Evolutionary conservation across 257 asterid species (phyloP), one percentile per base, ranked within the genome.

Genomic region (Cordia subcordata): DNA sequence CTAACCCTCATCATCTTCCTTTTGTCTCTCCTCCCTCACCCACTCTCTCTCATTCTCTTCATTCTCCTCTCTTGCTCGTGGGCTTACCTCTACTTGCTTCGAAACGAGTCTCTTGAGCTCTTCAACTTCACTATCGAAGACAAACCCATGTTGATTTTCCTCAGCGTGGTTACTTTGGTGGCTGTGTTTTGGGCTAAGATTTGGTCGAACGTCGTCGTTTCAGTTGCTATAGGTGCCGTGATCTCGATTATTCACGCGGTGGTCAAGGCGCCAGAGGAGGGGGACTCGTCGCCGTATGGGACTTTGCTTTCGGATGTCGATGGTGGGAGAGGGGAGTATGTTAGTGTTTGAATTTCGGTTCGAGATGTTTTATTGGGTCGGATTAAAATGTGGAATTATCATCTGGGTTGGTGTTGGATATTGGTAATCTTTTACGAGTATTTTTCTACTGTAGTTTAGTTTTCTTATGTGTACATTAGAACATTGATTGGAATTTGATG

Each of bases 201-300:
- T 49, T 89, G 99, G 99, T 37, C 27, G 53, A 93, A 70, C 58
- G 63, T 89, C 20, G 53, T 83, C 17, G 61, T 83, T 16, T 70
- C 91, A 11, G 18, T 77, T 60, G 68, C 66, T 3, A 46, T 85
- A 23, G 97, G 96, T 5, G 82, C 64, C 49, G 57, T 66, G 71
- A 53, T 89, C 60, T 75, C 70, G 66, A 19, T 77, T 19, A 1
- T 93, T 52, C 99, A 93, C 20, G 94, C 86, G 39, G 74, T 75
- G n/a, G 55, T 86, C 71, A 82, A 90, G 84, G 88, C 90, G 71
- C 95, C 96, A 14, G 95, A 75, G 74, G 94, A 82, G 61, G 84
- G 73, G 62, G 91, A 78, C n/a, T n/a, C n/a, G 57, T 84, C 97
- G 49, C 99, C 96, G 3, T 89, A 86, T 53, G 99, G 96, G 8